Conservation (phyloP, 768 basidiomycete genomes). For the Agrocybe chaxingu region DNA sequence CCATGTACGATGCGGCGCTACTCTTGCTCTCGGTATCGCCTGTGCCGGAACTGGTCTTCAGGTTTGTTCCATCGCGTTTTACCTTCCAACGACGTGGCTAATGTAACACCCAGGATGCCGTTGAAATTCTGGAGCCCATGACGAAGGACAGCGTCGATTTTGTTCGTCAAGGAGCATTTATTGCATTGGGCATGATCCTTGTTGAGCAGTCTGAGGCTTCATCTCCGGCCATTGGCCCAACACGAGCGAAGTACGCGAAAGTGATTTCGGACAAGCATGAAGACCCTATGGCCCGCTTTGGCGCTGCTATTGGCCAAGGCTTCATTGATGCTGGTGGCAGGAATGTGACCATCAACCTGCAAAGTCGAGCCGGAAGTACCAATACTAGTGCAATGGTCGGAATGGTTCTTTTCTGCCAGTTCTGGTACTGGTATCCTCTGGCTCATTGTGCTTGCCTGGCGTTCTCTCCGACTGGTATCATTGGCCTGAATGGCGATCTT, state of each 20-base stretch:
- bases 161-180: conserved; percentile 95
- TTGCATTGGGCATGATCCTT: conserved; percentile 94
- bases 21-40: conserved; percentile 92
- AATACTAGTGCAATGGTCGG: conserved; percentile 96
- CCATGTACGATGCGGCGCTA: conserved; percentile 95
- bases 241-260: conserved; percentile 83
- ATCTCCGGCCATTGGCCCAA: conserved; percentile 75
- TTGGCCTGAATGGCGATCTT: conserved; percentile 83
- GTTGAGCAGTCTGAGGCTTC: conserved; percentile 94
- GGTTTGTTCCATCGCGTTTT: conserved; percentile 37
- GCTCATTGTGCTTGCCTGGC: conserved; percentile 91
- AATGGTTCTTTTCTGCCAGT: conserved; percentile 97
- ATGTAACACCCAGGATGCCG: conserved; percentile 68
- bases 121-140: conserved; percentile 96
- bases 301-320: conserved; percentile 93
- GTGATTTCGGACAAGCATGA: conserved; percentile 96
- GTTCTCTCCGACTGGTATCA: conserved; percentile 94
- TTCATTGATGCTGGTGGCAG: conserved; percentile 97
- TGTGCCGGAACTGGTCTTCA: conserved; percentile 96
- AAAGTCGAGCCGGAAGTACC: conserved; percentile 88
- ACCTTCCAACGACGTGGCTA: conserved; percentile 1
- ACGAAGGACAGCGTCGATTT: conserved; percentile 98
- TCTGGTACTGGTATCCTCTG: conserved; percentile 99
- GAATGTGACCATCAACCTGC: conserved; percentile 91
- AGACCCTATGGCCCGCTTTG: conserved; percentile 98